A percentile compares a stretch with the other conserved stretches of the same genome.
Conservation (phyloP, 805 yeast species). For the Sugiyamaella chiloensis region DNA sequence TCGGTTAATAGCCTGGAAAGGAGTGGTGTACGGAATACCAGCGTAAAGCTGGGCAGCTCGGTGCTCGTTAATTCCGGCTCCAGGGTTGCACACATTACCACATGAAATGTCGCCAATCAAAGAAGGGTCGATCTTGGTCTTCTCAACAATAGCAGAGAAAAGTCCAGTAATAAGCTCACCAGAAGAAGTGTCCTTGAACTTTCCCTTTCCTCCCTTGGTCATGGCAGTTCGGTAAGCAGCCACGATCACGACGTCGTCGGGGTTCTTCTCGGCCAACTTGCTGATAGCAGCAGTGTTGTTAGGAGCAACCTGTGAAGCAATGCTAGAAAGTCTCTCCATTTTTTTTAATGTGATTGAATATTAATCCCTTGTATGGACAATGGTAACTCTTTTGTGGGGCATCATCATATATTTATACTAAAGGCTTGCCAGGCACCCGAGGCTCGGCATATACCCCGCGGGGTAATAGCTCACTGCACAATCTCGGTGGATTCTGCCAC, state of each 20-base stretch:
- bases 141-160: constrained; percentile 57
- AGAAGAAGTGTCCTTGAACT: constrained; percentile 75
- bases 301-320: constrained; percentile 32
- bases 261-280: constrained; percentile 51
- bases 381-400: background rate
- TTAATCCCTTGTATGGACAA: background rate
- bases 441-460: constrained; percentile 1
- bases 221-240: constrained; percentile 89
- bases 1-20: constrained; percentile 83
- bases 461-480: background rate
- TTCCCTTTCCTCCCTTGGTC: constrained; percentile 83
- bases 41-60: constrained; percentile 90
- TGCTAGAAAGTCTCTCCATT: constrained; percentile 35
- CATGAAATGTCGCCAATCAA: constrained; percentile 80
- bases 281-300: constrained; percentile 33
- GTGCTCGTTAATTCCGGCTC: constrained; percentile 94
- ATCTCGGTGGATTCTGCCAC: too few relatives aligned
- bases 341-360: too few relatives aligned
- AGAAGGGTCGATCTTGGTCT: constrained; percentile 48
- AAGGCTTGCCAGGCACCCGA: background rate
- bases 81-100: constrained; percentile 88
- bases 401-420: background rate
- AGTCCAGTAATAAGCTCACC: constrained; percentile 73
- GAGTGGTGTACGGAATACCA: constrained; percentile 77
- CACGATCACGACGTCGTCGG: constrained; percentile 88